A percentile compares a stretch with the other conserved stretches of the same genome.
Evolutionary conservation across 2,329 filamentous ascomycete species (phyloP).

Genomic region (Epichloe glyceriae): DNA sequence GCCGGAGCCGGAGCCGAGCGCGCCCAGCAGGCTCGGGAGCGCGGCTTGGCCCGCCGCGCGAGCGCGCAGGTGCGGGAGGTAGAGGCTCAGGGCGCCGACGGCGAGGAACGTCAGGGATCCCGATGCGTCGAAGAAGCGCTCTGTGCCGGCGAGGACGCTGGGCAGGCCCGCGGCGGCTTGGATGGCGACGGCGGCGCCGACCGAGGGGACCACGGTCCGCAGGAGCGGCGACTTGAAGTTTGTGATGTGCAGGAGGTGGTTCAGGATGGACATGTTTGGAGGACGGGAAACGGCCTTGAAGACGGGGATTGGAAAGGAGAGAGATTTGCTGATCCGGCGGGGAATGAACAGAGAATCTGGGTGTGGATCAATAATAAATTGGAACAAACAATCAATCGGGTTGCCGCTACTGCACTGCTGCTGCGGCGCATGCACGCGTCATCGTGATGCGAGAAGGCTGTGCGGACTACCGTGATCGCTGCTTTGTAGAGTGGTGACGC

Average conservation of each 20-base stretch:
- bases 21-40: constrained; percentile 14
- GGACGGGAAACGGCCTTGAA: no score
- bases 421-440: background rate
- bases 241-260: constrained; percentile 42
- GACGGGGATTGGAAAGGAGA: no score
- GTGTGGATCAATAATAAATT: no score
- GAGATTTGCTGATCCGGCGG: no score
- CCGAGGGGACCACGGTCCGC: constrained; percentile 46
- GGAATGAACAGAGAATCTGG: no score
- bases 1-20: no score
- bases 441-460: background rate
- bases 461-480: background rate
- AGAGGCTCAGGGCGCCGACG: constrained; percentile 48
- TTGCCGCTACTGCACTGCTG: background rate
- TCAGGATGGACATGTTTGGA: constrained; percentile 21
- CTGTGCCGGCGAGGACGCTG: constrained; percentile 45
- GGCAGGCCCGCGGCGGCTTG: constrained; percentile 51
- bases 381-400: no score
- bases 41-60: constrained; percentile 30
- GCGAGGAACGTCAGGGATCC: constrained; percentile 54
- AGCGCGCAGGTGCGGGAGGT: constrained; percentile 45
- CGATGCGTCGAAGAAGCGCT: constrained; percentile 56
- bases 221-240: constrained; percentile 50
- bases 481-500: background rate
- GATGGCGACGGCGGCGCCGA: constrained; percentile 49